These are phyloP conservation scores for Epichloe baconii DNA, from an alignment of 2,329 filamentous ascomycete species.

Conservation along the genomic window DNA sequence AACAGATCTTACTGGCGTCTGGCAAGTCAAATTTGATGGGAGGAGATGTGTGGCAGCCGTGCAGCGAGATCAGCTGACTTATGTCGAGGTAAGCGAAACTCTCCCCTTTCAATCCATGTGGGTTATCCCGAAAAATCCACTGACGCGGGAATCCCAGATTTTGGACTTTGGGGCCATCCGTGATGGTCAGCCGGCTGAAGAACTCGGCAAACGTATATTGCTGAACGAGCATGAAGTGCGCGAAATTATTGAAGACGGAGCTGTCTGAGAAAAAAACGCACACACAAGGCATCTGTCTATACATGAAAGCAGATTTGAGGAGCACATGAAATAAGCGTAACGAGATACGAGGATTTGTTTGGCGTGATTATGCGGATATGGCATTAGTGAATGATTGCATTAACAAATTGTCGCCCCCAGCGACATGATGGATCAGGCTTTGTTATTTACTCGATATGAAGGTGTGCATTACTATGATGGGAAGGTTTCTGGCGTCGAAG, in stretches of 20 bases:
- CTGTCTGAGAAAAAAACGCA: background rate
- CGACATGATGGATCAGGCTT: background rate
- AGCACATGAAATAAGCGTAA: background rate
- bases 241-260: constrained; percentile 34
- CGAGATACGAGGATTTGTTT: background rate
- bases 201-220: constrained; percentile 69
- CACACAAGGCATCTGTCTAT: background rate
- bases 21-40: constrained; percentile 98
- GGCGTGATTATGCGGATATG: background rate
- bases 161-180: constrained; percentile 92
- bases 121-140: background rate
- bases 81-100: constrained; percentile 66
- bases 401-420: background rate
- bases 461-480: constrained; percentile 1
- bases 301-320: background rate
- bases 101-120: too few species aligned
- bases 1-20: constrained; percentile 89
- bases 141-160: constrained; percentile 43
- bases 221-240: constrained; percentile 44
- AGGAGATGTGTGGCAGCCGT: constrained; percentile 91
- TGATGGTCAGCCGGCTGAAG: constrained; percentile 66
- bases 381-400: constrained; percentile 4
- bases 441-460: background rate
- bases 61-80: constrained; percentile 82
- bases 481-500: constrained; percentile 1